phyloP scores from a whole-genome alignment of 306 rosid species.

The Vigna radiata region DNA sequence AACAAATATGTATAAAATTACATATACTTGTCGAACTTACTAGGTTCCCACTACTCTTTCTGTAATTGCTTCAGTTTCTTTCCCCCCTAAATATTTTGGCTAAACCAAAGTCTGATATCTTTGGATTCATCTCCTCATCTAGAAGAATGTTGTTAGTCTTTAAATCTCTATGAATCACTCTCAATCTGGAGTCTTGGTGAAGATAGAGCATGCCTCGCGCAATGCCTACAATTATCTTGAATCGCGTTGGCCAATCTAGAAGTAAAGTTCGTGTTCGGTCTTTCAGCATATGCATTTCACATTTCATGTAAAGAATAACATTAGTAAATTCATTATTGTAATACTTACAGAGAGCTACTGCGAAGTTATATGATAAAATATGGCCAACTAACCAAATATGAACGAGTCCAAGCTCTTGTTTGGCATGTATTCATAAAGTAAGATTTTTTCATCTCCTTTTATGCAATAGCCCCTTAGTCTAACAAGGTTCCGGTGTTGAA shows the following conservation, averaged over 20 bases:
- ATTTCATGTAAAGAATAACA: background rate
- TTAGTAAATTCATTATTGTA: background rate
- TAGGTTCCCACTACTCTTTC: constrained; percentile 44
- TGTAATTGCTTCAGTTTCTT: constrained; percentile 45
- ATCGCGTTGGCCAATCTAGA: constrained; percentile 52
- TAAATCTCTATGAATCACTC: constrained; percentile 49
- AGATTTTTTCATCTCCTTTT: constrained; percentile 52
- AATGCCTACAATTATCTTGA: constrained; percentile 52
- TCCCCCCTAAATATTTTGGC: constrained; percentile 49
- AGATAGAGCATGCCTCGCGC: constrained; percentile 49
- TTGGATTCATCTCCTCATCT: constrained; percentile 51
- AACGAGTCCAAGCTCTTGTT: constrained; percentile 59
- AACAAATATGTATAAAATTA: background rate
- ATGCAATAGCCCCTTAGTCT: constrained; percentile 56
- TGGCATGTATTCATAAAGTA: constrained; percentile 61
- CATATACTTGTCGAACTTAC: constrained; percentile 37
- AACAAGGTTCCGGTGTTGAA: constrained; percentile 61
- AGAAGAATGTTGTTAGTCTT: constrained; percentile 51
- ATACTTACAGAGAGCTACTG: background rate
- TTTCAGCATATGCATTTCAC: constrained; percentile 15
- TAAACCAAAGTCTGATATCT: constrained; percentile 51
- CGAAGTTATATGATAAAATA: background rate
- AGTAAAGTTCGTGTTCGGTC: constrained; percentile 37
- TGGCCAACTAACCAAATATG: constrained; percentile 53
- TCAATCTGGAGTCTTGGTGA: constrained; percentile 49